Evolutionary conservation across 495 filamentous ascomycete species (phyloP).

Genomic region (Hypoxylon crocopeplum): DNA sequence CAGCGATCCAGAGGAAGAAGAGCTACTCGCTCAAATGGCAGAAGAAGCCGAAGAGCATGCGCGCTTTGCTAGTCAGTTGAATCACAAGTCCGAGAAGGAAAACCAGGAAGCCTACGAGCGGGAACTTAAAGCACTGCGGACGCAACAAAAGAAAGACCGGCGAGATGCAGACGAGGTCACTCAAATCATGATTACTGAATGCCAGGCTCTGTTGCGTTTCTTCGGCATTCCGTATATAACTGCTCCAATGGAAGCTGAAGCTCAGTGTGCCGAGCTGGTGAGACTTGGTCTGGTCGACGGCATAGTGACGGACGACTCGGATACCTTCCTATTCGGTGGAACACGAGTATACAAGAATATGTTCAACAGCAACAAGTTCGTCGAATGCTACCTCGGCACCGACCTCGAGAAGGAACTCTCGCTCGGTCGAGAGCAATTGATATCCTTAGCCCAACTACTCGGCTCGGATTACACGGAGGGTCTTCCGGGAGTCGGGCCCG

Average conservation of each 20-base stretch:
- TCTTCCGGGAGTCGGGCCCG: constrained; percentile 85
- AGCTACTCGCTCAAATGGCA: constrained; percentile 82
- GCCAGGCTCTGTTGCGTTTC: constrained; percentile 85
- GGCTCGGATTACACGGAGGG: constrained; percentile 96
- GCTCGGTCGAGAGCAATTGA: constrained; percentile 80
- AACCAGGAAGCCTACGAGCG: constrained; percentile 80
- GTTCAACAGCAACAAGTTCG: constrained; percentile 97
- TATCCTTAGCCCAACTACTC: constrained; percentile 85
- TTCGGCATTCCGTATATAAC: constrained; percentile 97
- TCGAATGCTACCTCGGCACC: constrained; percentile 90
- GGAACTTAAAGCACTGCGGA: constrained; percentile 84
- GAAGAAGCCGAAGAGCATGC: constrained; percentile 91
- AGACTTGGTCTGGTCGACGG: constrained; percentile 87
- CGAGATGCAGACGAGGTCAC: constrained; percentile 96
- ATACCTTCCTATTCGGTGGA: constrained; percentile 97
- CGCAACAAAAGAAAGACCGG: constrained; percentile 94
- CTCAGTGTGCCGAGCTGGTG: constrained; percentile 94
- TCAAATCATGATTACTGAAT: constrained; percentile 92
- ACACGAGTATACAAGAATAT: constrained; percentile 98
- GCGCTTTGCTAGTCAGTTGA: constrained; percentile 85
- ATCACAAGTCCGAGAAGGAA: constrained; percentile 67
- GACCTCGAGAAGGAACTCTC: constrained; percentile 91
- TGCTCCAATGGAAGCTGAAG: constrained; percentile 98
- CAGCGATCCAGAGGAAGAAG: constrained; percentile 90
- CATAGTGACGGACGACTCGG: constrained; percentile 96